Evolutionary conservation across 257 asterid species (phyloP), one percentile per base, ranked within the genome.

Genomic region (Hygrophila difformis): DNA sequence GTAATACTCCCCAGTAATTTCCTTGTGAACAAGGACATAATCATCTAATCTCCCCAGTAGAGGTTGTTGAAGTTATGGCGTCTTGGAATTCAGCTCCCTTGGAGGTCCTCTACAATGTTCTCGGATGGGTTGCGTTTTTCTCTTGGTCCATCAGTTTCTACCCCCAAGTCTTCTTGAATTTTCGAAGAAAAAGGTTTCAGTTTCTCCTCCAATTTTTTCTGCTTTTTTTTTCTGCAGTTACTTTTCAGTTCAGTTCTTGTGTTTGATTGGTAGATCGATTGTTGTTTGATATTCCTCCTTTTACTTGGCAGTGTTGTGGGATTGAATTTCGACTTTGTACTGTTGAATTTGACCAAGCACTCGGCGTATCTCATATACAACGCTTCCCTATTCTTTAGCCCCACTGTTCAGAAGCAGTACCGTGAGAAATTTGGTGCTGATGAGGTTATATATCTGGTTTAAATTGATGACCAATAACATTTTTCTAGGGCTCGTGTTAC

Each of bases 91-190:
- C 93, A 4, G 39, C 42, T 45, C 64, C 63, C 1, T 61, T 81
- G 34, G 75, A 89, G 69, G 75, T 89, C 8, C 24, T 84, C 43
- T 79, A 79, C 77, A 74, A 63, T 41, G 72, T 81, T 42, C 46
- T 79, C 47, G 97, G 97, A 11, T 89, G 97, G 97, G 23, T 77
- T 41, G 93, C 97, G 1, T 89, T 89, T 22, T 39, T 56, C 4
- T 73, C 94, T 3, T 89, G 97, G 97, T 82, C 97, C 36, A 63
- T 89, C 72, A 79, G 97, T 57, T 89, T 84, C 77, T 89, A 89
- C 65, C 97, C 96, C 19, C 97, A 88, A 52, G 78, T 71, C 6
- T 53, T 77, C 42, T 40, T 88, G 59, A 88, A 88, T 73, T 88
- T 79, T 61, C 77, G 59, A 1, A 60, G 96, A 41, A 84, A 84